Evolutionary conservation across 140 eudicot species (phyloP).

Genomic region (Cichorium intybus): DNA sequence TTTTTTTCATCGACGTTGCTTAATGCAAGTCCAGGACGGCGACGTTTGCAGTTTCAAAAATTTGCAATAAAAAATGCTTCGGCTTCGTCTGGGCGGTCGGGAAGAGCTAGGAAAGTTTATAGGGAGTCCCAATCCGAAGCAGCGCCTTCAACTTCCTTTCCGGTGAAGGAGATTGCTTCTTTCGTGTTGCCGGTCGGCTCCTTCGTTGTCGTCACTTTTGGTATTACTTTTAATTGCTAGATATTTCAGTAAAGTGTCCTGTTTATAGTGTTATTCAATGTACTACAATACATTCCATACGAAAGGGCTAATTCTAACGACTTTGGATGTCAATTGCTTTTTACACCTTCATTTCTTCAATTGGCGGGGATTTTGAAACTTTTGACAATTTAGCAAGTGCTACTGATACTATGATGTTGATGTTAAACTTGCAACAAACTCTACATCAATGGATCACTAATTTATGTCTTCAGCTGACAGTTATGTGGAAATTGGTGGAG

Average conservation of each 20-base stretch:
- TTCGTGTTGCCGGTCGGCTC: constrained; percentile 52
- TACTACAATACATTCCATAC: background rate
- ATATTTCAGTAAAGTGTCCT: background rate
- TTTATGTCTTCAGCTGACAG: constrained; percentile 82
- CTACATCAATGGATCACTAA: constrained; percentile 44
- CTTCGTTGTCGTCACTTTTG: constrained; percentile 62
- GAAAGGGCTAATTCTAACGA: background rate
- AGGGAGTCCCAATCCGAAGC: constrained; percentile 51
- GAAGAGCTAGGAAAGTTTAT: constrained; percentile 52
- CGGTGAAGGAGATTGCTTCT: constrained; percentile 51
- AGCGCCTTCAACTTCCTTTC: constrained; percentile 35
- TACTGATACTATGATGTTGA: too few relatives aligned
- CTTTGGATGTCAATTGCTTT: background rate
- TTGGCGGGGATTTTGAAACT: background rate
- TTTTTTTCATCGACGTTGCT: constrained; percentile 11
- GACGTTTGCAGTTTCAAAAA: constrained; percentile 24
- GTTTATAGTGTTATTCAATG: background rate
- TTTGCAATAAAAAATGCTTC: constrained; percentile 37
- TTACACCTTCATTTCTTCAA: background rate
- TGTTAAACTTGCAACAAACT: background rate
- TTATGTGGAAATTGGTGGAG: constrained; percentile 83
- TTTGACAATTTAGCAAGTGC: background rate
- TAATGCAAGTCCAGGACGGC: constrained; percentile 12
- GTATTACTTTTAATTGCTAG: constrained; percentile 37
- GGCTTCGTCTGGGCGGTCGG: constrained; percentile 37